Evolutionary conservation across 805 yeast genomes (phyloP).

Genomic region (Saturnispora dispora): DNA sequence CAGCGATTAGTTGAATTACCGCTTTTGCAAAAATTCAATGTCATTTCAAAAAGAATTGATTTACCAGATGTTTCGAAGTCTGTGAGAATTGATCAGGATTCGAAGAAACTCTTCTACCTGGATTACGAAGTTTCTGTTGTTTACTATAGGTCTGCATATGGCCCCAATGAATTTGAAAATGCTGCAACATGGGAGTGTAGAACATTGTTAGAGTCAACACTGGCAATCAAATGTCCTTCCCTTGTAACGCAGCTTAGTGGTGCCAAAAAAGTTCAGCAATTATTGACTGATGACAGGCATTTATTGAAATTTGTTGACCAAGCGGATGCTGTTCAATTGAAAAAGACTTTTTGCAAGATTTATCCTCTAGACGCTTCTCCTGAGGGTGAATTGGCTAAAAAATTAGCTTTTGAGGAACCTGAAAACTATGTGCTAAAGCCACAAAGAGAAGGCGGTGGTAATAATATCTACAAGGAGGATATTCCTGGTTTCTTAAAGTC

Average conservation of each 20-base stretch:
- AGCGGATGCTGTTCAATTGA: constrained; percentile 19
- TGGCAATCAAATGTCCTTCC: constrained; percentile 88
- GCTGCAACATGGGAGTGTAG: constrained; percentile 75
- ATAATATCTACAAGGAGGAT: constrained; percentile 79
- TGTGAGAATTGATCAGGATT: constrained; percentile 32
- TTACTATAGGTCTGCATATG: constrained; percentile 84
- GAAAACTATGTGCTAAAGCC: constrained; percentile 82
- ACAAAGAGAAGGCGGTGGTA: constrained; percentile 98
- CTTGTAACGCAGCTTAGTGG: constrained; percentile 86
- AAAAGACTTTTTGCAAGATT: constrained; percentile 70
- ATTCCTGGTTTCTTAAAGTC: constrained; percentile 64
- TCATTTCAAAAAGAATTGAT: constrained; percentile 58
- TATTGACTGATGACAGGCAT: constrained; percentile 50
- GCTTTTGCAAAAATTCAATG: constrained; percentile 44
- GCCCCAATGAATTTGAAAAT: constrained; percentile 66
- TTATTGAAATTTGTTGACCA: constrained; percentile 34
- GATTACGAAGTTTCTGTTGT: constrained; percentile 77
- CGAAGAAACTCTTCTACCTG: constrained; percentile 43
- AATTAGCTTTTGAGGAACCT: constrained; percentile 59
- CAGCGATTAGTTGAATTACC: constrained; percentile 78
- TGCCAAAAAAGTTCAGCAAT: constrained; percentile 87
- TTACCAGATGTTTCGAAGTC: constrained; percentile 46
- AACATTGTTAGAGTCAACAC: constrained; percentile 56
- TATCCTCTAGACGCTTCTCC: constrained; percentile 73
- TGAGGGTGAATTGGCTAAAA: constrained; percentile 53